A percentile compares a stretch with the other conserved stretches of the same genome.
Conservation (phyloP, 2,329 filamentous ascomycete genomes). For the Aspergillus amoenus region DNA sequence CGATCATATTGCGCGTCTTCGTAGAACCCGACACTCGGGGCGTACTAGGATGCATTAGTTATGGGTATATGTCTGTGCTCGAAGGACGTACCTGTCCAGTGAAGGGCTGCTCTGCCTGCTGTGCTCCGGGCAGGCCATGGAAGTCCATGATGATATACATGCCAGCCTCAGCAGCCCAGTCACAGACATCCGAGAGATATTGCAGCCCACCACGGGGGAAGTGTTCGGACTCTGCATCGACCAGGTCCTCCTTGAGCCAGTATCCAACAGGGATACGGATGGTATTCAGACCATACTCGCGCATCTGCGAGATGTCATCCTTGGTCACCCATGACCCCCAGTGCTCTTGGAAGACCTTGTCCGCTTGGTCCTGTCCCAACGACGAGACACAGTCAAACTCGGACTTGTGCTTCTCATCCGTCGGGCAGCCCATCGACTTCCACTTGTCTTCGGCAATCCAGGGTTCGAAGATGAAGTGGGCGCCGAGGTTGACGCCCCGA, state of each 20-base stretch:
- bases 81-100: background rate
- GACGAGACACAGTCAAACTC: conserved; percentile 57
- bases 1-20: conserved; percentile 57
- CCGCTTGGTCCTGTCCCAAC: conserved; percentile 49
- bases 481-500: conserved; percentile 57
- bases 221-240: conserved; percentile 49
- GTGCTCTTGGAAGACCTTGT: conserved; percentile 51
- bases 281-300: conserved; percentile 53
- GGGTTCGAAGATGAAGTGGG: conserved; percentile 54
- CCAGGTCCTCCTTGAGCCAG: conserved; percentile 54
- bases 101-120: background rate
- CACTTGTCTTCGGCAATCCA: conserved; percentile 53
- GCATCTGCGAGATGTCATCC: conserved; percentile 51
- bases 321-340: conserved; percentile 53
- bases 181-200: conserved; percentile 49
- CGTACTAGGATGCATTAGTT: conserved; percentile 25
- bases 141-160: conserved; percentile 57
- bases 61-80: too few species aligned
- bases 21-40: conserved; percentile 54
- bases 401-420: conserved; percentile 31
- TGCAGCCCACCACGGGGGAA: conserved; percentile 52
- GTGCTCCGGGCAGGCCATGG: conserved; percentile 26
- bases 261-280: conserved; percentile 57
- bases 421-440: conserved; percentile 51
- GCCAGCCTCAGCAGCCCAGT: conserved; percentile 49